Evolutionary conservation across 1,139 yeast genomes (phyloP).

Genomic region (Saccharomyces hybrid): DNA sequence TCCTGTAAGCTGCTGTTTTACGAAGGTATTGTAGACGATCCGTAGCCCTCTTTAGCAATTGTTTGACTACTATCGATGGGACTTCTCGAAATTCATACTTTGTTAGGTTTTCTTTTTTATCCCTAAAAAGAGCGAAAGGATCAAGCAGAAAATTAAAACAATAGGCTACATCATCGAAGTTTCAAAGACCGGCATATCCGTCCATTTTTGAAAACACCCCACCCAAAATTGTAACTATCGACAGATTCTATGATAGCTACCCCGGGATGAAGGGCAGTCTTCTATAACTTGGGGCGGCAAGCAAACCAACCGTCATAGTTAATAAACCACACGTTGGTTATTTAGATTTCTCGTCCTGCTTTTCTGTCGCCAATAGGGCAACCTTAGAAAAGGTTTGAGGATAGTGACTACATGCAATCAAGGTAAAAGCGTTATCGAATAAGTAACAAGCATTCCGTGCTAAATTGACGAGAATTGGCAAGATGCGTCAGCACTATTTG

Average conservation of each 20-base stretch:
- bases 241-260: too few relatives aligned
- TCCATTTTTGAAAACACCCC: background rate
- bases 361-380: too few relatives aligned
- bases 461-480: background rate
- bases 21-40: background rate
- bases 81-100: background rate
- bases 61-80: background rate
- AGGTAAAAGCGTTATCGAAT: too few relatives aligned
- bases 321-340: too few relatives aligned
- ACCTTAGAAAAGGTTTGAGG: too few relatives aligned
- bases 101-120: background rate
- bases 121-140: background rate
- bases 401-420: too few relatives aligned
- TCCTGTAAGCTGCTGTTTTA: background rate
- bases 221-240: background rate
- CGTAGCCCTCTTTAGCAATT: background rate
- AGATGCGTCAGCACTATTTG: background rate
- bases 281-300: background rate
- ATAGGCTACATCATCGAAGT: background rate
- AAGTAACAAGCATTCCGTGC: too few relatives aligned
- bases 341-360: too few relatives aligned
- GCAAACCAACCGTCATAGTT: background rate
- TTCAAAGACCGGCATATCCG: background rate
- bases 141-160: background rate
- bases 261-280: too few relatives aligned